Percentiles rank a stretch among this genome's conserved stretches.
These are phyloP conservation scores for Ceratobasidium sp. DNA, from an alignment of 1,284 basidiomycete genomes.

Conservation along the genomic window DNA sequence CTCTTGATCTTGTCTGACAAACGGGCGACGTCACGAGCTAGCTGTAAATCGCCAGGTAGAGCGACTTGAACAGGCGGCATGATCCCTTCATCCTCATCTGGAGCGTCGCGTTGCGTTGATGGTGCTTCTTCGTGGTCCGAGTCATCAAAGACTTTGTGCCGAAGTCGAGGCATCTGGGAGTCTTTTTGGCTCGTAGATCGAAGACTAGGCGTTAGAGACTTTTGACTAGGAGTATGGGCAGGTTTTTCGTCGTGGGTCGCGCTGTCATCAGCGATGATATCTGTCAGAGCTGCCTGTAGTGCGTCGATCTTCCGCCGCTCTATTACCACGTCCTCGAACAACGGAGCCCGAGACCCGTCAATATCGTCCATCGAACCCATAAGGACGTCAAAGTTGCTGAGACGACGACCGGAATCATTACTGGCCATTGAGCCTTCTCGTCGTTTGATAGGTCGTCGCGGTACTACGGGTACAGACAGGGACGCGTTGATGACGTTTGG, in stretches of 20 bases:
- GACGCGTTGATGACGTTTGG: constrained; percentile 17
- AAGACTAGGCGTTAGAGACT: constrained; percentile 4
- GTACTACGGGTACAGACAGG: constrained; percentile 29
- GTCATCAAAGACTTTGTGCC: constrained; percentile 46
- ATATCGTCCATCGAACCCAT: constrained; percentile 65
- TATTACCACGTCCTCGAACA: constrained; percentile 78
- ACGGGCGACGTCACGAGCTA: constrained; percentile 81
- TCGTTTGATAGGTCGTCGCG: constrained; percentile 16
- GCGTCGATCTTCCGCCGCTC: constrained; percentile 79
- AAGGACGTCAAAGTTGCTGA: constrained; percentile 73
- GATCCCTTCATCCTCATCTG: constrained; percentile 37
- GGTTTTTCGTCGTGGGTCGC: constrained; percentile 13
- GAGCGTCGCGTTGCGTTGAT: constrained; percentile 36
- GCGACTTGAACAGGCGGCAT: constrained; percentile 69
- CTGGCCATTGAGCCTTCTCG: constrained; percentile 25
- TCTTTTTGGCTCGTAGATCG: constrained; percentile 1
- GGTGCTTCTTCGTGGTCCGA: constrained; percentile 54
- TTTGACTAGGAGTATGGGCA: not conserved
- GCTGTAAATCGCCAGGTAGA: constrained; percentile 84
- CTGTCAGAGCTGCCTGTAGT: constrained; percentile 90
- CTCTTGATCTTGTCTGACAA: constrained; percentile 77
- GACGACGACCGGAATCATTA: constrained; percentile 26
- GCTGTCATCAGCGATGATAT: constrained; percentile 86
- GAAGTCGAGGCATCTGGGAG: not conserved
- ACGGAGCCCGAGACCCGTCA: constrained; percentile 68